Base-by-base conservation (phyloP, 116 monocot genomes). In the Zostera marina region DNA sequence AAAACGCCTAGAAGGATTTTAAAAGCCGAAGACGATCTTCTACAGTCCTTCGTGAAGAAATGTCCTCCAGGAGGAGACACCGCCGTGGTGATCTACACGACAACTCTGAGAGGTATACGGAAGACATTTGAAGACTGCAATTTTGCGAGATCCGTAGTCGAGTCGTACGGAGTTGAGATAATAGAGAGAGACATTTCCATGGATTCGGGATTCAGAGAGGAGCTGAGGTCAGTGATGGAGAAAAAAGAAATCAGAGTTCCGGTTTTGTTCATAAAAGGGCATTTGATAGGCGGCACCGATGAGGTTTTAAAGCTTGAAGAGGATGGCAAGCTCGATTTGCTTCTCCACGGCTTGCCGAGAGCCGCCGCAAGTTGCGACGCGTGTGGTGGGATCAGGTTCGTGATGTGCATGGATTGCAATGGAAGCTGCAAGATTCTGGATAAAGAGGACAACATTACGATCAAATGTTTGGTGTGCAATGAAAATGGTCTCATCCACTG, bases 91-190 rank as follows among this genome's bases (percentile, higher is more conserved):
- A 58, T 96, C 12, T 96, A 85, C 70, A 88, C 84, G 0, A 96
- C 89, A 1, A 78, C 80, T 6, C 62, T 96, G 53, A 49, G 96
- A 42, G 96, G 96, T 13, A 83, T 96, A 22, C 52, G 89, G 53
- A 82, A 72, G 68, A 96, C 96, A 0, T 96, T 82, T 54, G 89
- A 96, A 70, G 85, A 96, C 42, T 96, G 96, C 76, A 80, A 78
- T 51, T 71, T 60, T 9, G 83, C 78, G 6, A 67, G 85, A 23
- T 46, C 69, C 0, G 47, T 54, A 13, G 53, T 96, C 15, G 78
- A 81, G 55, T 64, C 76, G 19, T 55, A 78, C 53, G 72, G 75
- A 13, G 68, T 96, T 20, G 62, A 43, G 53, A 32, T 81, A 1
- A 45, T 76, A 11, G 96, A 89, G 66, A 77, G 74, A 68, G 96